Evolutionary conservation across 257 asterid species (phyloP), one percentile per base, ranked within the genome.

Genomic region (Rehmannia glutinosa): DNA sequence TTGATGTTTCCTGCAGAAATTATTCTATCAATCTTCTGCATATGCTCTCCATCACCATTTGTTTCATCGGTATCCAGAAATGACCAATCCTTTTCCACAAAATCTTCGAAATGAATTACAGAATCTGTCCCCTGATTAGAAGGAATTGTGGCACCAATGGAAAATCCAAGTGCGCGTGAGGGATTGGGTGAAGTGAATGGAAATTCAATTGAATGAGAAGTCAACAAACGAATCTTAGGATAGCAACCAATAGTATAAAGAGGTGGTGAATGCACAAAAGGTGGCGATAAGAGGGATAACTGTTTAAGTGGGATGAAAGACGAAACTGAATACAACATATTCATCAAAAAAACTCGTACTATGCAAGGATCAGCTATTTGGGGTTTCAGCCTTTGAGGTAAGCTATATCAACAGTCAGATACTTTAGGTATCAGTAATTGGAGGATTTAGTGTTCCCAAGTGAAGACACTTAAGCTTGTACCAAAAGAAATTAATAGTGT

Each of bases 11-110:
- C 98, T 0, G 87, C 86, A 38, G 82, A 80, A 66, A 92, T 82
- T 59, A 92, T 87, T 43, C 54, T 69, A 30, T 87, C 84, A 28
- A 76, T 73, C 71, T 71, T 87, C 70, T 46, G 73, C 55, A 59
- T 66, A 64, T 77, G 81, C 67, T 70, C 81, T 71, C 64, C 83
- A 58, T 77, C 82, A 15, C 79, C 72, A 73, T 71, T 64, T 32
- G 62, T 36, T 32, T 74, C 64, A 12, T 76, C 80, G 4, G 23
- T 38, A 8, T 92, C 97, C 57, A 90, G 91, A 78, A 90, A 84
- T 6, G 97, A 82, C 91, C 93, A 87, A 73, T 90, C 90, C 62
- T 87, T 90, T 69, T 83, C 89, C 69, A 81, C 76, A 42, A 82
- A 64, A 60, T 85, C 95, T 75, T 87, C 96, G 53, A 87, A 77